phyloP scores from a whole-genome alignment of 2,329 filamentous ascomycete species.

The Venturia oleaginea region DNA sequence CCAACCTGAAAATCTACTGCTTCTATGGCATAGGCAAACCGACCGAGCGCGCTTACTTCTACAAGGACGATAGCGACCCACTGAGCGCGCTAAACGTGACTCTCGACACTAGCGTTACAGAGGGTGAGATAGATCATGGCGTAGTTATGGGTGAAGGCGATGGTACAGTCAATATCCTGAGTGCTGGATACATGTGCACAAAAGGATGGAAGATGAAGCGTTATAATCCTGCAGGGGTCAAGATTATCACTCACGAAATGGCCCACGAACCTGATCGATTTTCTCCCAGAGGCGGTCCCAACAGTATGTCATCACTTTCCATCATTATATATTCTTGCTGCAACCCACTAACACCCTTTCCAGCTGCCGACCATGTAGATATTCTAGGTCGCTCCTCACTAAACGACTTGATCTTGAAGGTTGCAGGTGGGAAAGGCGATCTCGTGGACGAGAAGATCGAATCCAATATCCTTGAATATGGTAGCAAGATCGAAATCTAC shows the following conservation, averaged over 20 bases:
- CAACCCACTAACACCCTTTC: constrained; percentile 18
- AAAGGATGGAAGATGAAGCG: constrained; percentile 89
- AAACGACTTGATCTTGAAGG: constrained; percentile 80
- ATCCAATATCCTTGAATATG: constrained; percentile 75
- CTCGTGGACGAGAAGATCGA: constrained; percentile 68
- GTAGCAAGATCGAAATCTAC: constrained; percentile 72
- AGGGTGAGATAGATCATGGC: constrained; percentile 60
- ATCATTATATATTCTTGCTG: constrained; percentile 7
- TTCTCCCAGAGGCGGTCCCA: constrained; percentile 64
- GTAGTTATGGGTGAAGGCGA: constrained; percentile 96
- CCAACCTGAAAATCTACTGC: constrained; percentile 88
- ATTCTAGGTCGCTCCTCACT: constrained; percentile 82
- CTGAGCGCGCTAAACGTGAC: constrained; percentile 57
- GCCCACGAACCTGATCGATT: constrained; percentile 91
- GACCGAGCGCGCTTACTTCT: constrained; percentile 88
- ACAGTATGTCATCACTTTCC: constrained; percentile 36
- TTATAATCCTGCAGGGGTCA: constrained; percentile 78
- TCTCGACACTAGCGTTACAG: constrained; percentile 43
- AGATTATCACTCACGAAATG: constrained; percentile 89
- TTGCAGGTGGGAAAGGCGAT: constrained; percentile 78
- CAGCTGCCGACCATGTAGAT: constrained; percentile 78
- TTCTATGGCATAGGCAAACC: constrained; percentile 95
- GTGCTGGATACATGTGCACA: constrained; percentile 92
- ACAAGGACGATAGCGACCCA: constrained; percentile 60
- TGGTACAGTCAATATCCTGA: constrained; percentile 89